Conservation (phyloP, 2,329 filamentous ascomycete genomes). For the Pseudogymnoascus sp. region DNA sequence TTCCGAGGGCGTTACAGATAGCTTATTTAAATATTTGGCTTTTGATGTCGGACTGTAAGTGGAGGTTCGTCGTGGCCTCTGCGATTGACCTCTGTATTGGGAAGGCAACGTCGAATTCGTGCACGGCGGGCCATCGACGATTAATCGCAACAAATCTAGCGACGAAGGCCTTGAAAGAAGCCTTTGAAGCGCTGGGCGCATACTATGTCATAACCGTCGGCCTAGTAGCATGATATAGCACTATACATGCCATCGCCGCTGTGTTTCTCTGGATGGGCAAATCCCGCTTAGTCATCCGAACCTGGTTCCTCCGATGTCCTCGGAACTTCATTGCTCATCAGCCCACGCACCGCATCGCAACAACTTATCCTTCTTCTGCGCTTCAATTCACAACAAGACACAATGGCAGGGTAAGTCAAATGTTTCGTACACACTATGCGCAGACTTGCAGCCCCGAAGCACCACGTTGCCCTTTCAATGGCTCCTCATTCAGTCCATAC, state of each 20-base stretch:
- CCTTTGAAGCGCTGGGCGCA: conserved; percentile 25
- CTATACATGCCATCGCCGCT: conserved; percentile 4
- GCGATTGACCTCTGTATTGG: not conserved
- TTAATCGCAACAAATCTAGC: conserved; percentile 21
- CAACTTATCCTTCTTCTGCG: conserved; percentile 12
- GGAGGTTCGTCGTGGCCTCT: conserved; percentile 1
- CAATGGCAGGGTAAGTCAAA: conserved; percentile 28
- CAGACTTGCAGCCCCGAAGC: not conserved
- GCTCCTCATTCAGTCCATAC: not conserved
- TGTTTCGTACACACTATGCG: not conserved
- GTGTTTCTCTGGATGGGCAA: not conserved
- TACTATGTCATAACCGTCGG: conserved; percentile 15
- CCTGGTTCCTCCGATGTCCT: conserved; percentile 1
- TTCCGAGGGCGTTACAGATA: not conserved
- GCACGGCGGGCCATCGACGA: conserved; percentile 5
- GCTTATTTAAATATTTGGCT: not conserved
- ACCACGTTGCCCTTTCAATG: not conserved
- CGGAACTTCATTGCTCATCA: conserved; percentile 11
- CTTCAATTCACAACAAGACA: conserved; percentile 18
- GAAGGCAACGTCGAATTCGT: conserved; percentile 7
- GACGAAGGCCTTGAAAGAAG: conserved; percentile 26
- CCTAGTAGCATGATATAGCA: conserved; percentile 11
- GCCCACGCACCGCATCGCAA: conserved; percentile 11
- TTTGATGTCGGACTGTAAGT: not conserved
- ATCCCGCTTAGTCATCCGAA: conserved; percentile 1